A percentile compares a stretch with the other conserved stretches of the same genome.
phyloP scores from a whole-genome alignment of 140 eudicot species.

The Cichorium intybus region DNA sequence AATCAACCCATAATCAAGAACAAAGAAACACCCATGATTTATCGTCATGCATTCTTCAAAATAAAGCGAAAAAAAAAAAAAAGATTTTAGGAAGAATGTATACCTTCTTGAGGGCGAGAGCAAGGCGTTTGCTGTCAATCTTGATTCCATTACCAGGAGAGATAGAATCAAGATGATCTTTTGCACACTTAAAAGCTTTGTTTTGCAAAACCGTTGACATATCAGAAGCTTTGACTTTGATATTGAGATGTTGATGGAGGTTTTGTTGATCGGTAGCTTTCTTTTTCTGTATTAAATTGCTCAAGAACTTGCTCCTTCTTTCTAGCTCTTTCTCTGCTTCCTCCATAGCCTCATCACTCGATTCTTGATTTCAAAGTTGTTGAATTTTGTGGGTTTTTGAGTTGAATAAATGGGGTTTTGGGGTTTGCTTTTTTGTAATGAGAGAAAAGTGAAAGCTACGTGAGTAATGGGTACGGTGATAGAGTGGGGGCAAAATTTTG shows the following conservation, averaged over 20 bases:
- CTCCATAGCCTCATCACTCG: conserved; percentile 38
- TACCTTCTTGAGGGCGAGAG: conserved; percentile 95
- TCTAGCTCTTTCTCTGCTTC: conserved; percentile 83
- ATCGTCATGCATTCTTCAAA: background rate
- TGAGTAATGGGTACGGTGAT: conserved; percentile 17
- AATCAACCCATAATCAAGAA: conserved; percentile 11
- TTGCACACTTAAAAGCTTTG: conserved; percentile 71
- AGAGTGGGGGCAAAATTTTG: background rate
- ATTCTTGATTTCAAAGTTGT: background rate
- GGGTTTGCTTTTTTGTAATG: conserved; percentile 9
- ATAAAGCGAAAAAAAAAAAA: background rate
- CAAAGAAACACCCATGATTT: conserved; percentile 2
- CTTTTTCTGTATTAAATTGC: conserved; percentile 66
- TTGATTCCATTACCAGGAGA: conserved; percentile 30
- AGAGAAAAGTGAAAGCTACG: conserved; percentile 28
- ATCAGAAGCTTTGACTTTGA: conserved; percentile 77
- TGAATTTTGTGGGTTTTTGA: conserved; percentile 2
- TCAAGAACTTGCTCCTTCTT: conserved; percentile 91
- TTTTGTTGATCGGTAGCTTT: conserved; percentile 41
- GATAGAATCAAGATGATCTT: conserved; percentile 47
- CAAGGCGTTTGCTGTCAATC: conserved; percentile 78
- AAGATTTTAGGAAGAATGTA: background rate
- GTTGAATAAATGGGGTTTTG: background rate
- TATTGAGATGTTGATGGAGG: conserved; percentile 30
- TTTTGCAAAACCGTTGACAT: conserved; percentile 73